Percentiles rank a stretch among this genome's conserved stretches.
phyloP scores from a whole-genome alignment of 352 stramenopile genomes.

The Lagenidium giganteum region DNA sequence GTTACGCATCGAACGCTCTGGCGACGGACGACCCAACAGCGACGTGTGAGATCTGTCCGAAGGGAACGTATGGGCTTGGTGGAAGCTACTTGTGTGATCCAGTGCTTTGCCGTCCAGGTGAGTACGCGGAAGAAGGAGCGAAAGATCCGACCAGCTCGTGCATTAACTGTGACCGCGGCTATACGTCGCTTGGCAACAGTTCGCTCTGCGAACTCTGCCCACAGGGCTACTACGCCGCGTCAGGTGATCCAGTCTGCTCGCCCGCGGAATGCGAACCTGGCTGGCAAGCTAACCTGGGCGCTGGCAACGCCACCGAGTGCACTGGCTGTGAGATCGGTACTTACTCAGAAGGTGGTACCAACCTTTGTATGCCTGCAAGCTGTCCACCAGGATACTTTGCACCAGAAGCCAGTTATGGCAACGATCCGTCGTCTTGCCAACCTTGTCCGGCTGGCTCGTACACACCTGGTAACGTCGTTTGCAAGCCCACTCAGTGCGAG shows the following conservation, averaged over 20 bases:
- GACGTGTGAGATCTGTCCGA: constrained; percentile 23
- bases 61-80: constrained; percentile 26
- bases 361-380: constrained; percentile 26
- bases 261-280: constrained; percentile 28
- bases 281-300: constrained; percentile 29
- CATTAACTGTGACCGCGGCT: constrained; percentile 21
- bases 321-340: constrained; percentile 33
- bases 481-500: constrained; percentile 24
- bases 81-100: constrained; percentile 24
- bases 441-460: constrained; percentile 31
- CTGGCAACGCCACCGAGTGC: constrained; percentile 36
- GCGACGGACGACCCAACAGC: constrained; percentile 21
- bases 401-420: constrained; percentile 21
- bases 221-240: constrained; percentile 20
- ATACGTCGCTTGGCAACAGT: constrained; percentile 30
- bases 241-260: constrained; percentile 16
- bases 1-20: constrained; percentile 16
- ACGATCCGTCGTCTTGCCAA: constrained; percentile 16
- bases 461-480: constrained; percentile 30
- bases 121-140: constrained; percentile 22
- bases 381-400: constrained; percentile 27
- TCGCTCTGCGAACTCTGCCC: constrained; percentile 27
- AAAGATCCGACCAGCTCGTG: constrained; percentile 22
- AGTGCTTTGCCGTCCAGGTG: constrained; percentile 23
- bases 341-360: constrained; percentile 29